Evolutionary conservation across 2,329 filamentous ascomycete genomes (phyloP), one percentile per base, ranked within the genome.

Genomic region (Sporothrix pallida): DNA sequence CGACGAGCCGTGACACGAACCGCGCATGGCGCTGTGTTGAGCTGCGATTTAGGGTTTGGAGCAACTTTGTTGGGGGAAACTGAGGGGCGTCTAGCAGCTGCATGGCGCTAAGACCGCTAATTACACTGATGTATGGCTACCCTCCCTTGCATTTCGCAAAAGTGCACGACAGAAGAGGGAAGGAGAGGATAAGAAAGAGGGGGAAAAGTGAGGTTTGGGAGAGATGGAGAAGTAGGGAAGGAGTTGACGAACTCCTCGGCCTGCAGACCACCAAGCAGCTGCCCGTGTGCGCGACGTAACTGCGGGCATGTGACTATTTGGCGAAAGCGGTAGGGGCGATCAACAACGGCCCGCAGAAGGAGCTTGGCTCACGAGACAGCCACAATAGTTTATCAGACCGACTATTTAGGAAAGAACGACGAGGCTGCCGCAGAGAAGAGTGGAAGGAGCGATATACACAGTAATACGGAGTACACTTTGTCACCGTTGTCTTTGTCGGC

Each of bases 101-200:
- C 52, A 58, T 70, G 31, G 68, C 68, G 68, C 68, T 70, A 58
- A 58, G 37, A 70, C 31, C 4, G 50, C 68, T 70, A 70, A 26
- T 17, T 56, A 58, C 31, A 42, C 4, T 56, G 31, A 50, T 56
- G 50, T 42, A 15, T 23, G 31, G 67, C 44, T 56, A 56, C 50
- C 67, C 50, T 20, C 52, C 52, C 68, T 70, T 58, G 68, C 68
- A 70, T n/a, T 20, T 23, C 68, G 50, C 52, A n/a, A 70, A 23
- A 46, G 50, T 44, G 50, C 50, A 48, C 60, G n/a, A 37, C n/a
- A 68, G n/a, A 8, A 48, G 52, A 46, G 12, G 58, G 13, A 13
- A 31, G n/a, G 68, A 50, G 52, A 46, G 37, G 68, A 50, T 13
- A 37, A 52, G 46, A 23, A n/a, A 68, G 37, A 10, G 48, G 44